Percentiles rank a stretch among this genome's conserved stretches.
Conservation (phyloP, 2,329 filamentous ascomycete species). For the Diaporthe ampelina region DNA sequence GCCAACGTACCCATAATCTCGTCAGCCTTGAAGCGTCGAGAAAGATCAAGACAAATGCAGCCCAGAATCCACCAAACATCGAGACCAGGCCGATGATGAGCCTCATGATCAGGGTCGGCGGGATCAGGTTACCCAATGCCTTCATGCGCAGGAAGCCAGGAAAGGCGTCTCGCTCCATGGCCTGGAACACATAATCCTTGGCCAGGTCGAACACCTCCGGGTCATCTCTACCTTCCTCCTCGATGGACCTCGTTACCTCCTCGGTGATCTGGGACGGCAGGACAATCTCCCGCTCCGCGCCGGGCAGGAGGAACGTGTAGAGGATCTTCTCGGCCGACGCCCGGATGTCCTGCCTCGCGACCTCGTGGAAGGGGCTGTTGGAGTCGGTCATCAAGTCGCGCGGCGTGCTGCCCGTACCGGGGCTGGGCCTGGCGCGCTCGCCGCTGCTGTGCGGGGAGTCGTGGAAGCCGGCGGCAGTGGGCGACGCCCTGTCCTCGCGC, state of each 20-base stretch:
- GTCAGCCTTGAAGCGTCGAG: conserved; percentile 81
- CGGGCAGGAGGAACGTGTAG: conserved; percentile 96
- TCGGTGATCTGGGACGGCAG: conserved; percentile 89
- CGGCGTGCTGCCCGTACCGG: conserved; percentile 69
- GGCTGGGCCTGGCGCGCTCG: conserved; percentile 62
- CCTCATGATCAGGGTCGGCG: conserved; percentile 87
- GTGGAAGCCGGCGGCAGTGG: conserved; percentile 61
- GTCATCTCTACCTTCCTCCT: conserved; percentile 92
- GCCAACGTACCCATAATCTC: conserved; percentile 83
- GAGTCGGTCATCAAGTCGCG: conserved; percentile 79
- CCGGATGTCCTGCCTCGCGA: conserved; percentile 90
- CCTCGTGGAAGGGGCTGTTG: conserved; percentile 85
- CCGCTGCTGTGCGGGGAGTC: conserved; percentile 69
- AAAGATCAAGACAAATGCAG: conserved; percentile 93
- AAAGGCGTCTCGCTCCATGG: conserved; percentile 99
- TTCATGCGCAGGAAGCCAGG: conserved; percentile 96
- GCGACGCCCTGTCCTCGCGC: conserved; percentile 67
- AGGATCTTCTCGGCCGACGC: conserved; percentile 97
- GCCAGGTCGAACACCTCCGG: conserved; percentile 97
- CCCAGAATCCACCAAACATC: conserved; percentile 95
- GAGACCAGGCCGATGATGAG: conserved; percentile 87
- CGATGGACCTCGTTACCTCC: conserved; percentile 88
- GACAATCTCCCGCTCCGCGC: conserved; percentile 96
- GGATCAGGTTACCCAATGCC: conserved; percentile 94
- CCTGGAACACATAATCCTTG: conserved; percentile 99